Base-by-base conservation (phyloP, 495 filamentous ascomycete genomes). In the Pyronema omphalodes region DNA sequence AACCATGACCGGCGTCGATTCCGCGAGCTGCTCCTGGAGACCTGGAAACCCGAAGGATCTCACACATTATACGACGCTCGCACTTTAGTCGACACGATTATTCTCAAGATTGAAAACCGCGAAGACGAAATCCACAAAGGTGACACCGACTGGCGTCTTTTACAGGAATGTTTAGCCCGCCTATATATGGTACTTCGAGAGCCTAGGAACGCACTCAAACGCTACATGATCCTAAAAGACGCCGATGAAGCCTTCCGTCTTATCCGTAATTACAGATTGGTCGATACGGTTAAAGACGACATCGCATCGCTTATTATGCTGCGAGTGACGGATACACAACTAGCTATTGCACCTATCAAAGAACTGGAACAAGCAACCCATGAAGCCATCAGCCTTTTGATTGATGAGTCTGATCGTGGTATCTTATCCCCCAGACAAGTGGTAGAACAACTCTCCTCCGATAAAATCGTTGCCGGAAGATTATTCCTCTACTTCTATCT, bases 401-500 rank as follows among this genome's bases (percentile, higher is more conserved):
- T 89, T n/a, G 76, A 85, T 33, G 91, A 94, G 68, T 87, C 88
- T 7, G 80, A 84, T 51, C 83, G 87, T 45, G 91, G 91, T 1
- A 81, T 89, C 41, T 83, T 98, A 12, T 80, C 73, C 9, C 84
- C 88, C 0, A 73, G 80, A 2, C 73, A 76, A 0, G 87, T 96
- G 5, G 81, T 96, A 36, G 58, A 69, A 1, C 89, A 96, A 58
- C 74, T 98, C 2, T 57, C 75, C 52, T 53, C 55, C 3, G 63
- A 74, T 23, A 61, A 74, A 50, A 66, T 66, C 36, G 66, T 54
- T 50, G 68, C 47, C 37, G 57, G 53, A 12, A 68, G 69, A 56
- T 66, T 85, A n/a, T 94, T 91, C 64, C 76, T 93, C 6, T 98
- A 83, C 69, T 88, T 96, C 69, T 95, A 95, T 63, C 72, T 95